Evolutionary conservation across 805 yeast species (phyloP), one percentile per base, ranked within the genome.

Genomic region (Tetrapisispora fleetii): DNA sequence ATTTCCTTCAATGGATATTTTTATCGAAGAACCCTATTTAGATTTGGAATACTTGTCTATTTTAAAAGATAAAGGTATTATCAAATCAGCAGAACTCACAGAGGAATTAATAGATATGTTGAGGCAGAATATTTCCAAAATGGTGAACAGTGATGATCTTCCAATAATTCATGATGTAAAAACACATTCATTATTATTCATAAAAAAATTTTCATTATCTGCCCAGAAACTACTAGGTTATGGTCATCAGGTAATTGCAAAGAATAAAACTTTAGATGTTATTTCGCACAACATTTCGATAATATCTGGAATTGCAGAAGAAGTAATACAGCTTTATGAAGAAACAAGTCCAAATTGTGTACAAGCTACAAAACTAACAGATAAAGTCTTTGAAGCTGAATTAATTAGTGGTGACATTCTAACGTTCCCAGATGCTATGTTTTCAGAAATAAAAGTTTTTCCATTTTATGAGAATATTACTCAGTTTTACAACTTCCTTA

Each of bases 321-420:
- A 13, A 55, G 78, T 33, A 67, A 63, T 16, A 11, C 24, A 37
- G 18, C 60, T 77, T 18, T 76, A 59, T 52, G 95, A 85, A 62
- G 95, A 85, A 56, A 63, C 83, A 22, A 76, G 79, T 37, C 77
- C 79, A 2, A 69, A 68, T 5, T 72, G 74, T 35, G 71, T 82
- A 37, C 38, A 73, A 65, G 41, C 58, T 61, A 9, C 50, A 54
- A n/a, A 55, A 56, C 8, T 32, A 32, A 3, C 18, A 5, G 37
- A 30, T 30, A 33, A 69, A 79, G 1, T 77, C 78, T 58, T 77
- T 74, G 40, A 77, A 50, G 67, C 74, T 37, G 93, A 85, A 54
- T 59, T 85, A 18, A 70, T 73, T 6, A 76, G 74, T 49, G 95
- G 95, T 56, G 95, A 85, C 59, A 82, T 85, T 16, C 60, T 85